phyloP scores from a whole-genome alignment of 2,329 filamentous ascomycete genomes.

The Pseudocercospora eumusae region DNA sequence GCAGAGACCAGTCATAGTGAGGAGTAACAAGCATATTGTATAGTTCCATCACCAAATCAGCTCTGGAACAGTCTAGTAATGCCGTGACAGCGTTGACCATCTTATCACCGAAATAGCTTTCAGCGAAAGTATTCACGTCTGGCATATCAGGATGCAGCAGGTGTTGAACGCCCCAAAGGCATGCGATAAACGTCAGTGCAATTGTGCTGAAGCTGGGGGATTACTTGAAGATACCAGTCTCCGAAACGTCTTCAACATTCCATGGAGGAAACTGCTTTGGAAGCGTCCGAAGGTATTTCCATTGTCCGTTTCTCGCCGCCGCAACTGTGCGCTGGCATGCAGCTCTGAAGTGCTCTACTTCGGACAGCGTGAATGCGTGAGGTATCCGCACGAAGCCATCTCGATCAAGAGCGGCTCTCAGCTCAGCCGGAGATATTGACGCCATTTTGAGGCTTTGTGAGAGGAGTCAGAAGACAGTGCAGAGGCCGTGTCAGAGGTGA shows the following conservation, averaged over 20 bases:
- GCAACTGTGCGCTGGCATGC: constrained; percentile 61
- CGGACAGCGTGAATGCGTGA: constrained; percentile 58
- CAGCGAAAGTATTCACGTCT: constrained; percentile 59
- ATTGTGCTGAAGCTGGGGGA: constrained; percentile 41
- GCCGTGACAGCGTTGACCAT: constrained; percentile 65
- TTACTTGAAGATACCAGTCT: constrained; percentile 76
- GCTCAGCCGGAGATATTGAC: constrained; percentile 25
- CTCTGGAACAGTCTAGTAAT: constrained; percentile 57
- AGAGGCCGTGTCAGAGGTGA: no score
- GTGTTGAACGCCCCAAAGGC: constrained; percentile 57
- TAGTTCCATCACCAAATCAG: constrained; percentile 79
- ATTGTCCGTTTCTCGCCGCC: constrained; percentile 67
- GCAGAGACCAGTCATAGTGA: constrained; percentile 67
- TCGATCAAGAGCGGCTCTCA: constrained; percentile 60
- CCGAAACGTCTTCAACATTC: constrained; percentile 52
- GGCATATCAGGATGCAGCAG: constrained; percentile 73
- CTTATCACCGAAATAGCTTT: constrained; percentile 69
- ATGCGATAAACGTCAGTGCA: neutral
- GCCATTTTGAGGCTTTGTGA: constrained; percentile 20
- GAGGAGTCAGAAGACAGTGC: constrained; percentile 1
- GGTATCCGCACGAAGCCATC: constrained; percentile 78
- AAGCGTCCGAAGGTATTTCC: constrained; percentile 80
- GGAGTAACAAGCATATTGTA: constrained; percentile 84
- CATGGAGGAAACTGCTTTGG: constrained; percentile 92
- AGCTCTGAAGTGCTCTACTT: constrained; percentile 61